Base-by-base conservation (phyloP, 345 rosid species). In the Populus ilicifolia region DNA sequence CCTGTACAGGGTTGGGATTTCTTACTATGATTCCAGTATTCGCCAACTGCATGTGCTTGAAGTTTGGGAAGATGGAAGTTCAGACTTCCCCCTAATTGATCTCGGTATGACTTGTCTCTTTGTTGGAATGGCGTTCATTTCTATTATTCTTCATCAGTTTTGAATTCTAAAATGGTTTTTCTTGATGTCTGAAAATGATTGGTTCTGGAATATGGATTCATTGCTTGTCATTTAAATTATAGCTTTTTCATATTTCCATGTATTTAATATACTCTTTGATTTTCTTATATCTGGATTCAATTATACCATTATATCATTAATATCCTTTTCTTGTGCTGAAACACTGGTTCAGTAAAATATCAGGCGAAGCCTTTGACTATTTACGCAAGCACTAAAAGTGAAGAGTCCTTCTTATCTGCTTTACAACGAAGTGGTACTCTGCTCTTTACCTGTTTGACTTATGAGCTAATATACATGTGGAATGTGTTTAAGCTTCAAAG, bases 371-470 rank as follows among this genome's bases (percentile, higher is more conserved):
- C 98, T 67, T 73, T 84, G 74, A 62, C 86, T 62, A 91, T 96
- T 74, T 93, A 93, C 84, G 84, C 99, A 74, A 96, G 98, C 84
- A 92, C 98, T 46, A 96, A 92, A 85, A 91, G 96, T 79, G 99
- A 93, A 81, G 98, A 96, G 46, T 80, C 93, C 54, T 92, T 93
- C 68, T 70, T 96, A 80, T 78, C 94, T 82, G 98, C 99, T 80
- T 79, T 96, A 75, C 90, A 93, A 77, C 83, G 84, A 81, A 85
- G 79, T 87, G 99, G 99, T 96, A 88, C 75, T 82, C 46, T 41
- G 29, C 81, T 72, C 67, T 56, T 72, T 63, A 23, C 73, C 71
- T 63, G 56, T 46, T 71, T 80, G 52, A 74, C 41, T 75, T 67
- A 30, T 67, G 43, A 73, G 27, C 70, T 69, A 52, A 18, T 72